phyloP scores from a whole-genome alignment of 192 early-diverging fungal genomes.

The Coemansia sp. region DNA sequence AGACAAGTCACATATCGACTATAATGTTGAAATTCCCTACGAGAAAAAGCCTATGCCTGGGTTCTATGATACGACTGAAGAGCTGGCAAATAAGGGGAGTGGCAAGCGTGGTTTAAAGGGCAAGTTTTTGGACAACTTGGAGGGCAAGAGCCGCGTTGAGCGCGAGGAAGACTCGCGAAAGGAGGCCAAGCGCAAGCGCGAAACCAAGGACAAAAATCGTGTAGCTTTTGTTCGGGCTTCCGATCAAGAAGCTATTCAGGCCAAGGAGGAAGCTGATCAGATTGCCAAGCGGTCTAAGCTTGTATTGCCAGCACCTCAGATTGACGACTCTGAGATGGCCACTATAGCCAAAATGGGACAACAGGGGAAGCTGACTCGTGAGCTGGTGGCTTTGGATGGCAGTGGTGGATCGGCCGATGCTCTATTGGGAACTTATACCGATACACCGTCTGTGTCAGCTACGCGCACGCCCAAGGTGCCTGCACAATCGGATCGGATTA shows the following conservation, averaged over 20 bases:
- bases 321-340: conserved; percentile 86
- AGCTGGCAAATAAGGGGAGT: conserved; percentile 62
- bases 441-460: conserved; percentile 45
- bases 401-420: conserved; percentile 59
- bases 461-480: conserved; percentile 55
- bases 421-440: conserved; percentile 73
- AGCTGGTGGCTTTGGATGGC: conserved; percentile 62
- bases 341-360: conserved; percentile 88
- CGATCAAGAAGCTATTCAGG: conserved; percentile 29
- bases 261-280: conserved; percentile 67
- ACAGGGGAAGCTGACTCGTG: conserved; percentile 71
- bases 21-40: conserved; percentile 95
- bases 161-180: conserved; percentile 79
- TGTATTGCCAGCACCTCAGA: conserved; percentile 86
- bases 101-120: conserved; percentile 67
- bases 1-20: conserved; percentile 72
- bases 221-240: conserved; percentile 56
- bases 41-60: conserved; percentile 84
- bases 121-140: conserved; percentile 73
- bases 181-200: conserved; percentile 71
- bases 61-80: conserved; percentile 91
- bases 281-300: conserved; percentile 73
- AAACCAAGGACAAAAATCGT: conserved; percentile 57
- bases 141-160: conserved; percentile 81
- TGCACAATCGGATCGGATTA: conserved; percentile 62